Conservation (phyloP, 106 monocot species). For the Ottelia alismoides region DNA sequence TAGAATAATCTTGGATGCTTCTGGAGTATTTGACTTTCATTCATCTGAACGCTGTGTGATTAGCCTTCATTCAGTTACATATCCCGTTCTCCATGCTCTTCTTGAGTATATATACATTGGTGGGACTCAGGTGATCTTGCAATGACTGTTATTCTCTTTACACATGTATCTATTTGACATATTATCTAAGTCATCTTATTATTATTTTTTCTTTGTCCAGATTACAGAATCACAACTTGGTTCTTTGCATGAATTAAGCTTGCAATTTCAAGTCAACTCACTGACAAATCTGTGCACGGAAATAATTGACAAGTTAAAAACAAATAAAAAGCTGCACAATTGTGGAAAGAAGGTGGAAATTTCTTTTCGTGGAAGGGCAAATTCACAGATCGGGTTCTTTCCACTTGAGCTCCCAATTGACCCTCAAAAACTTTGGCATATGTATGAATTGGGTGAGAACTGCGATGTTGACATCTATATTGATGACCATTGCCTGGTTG, state of each 20-base stretch:
- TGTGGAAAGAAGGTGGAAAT: slow-evolving; percentile 55
- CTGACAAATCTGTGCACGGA: slow-evolving; percentile 52
- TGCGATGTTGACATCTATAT: slow-evolving; percentile 71
- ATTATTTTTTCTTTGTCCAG: no score
- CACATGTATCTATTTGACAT: no score
- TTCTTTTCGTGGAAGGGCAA: slow-evolving; percentile 7
- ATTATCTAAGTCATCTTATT: no score
- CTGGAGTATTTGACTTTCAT: slow-evolving; percentile 37
- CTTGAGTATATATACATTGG: slow-evolving; percentile 81
- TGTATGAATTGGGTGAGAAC: slow-evolving; percentile 42
- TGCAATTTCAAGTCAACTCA: slow-evolving; percentile 49
- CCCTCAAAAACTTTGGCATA: slow-evolving; percentile 44
- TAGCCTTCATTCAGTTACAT: slow-evolving; percentile 48
- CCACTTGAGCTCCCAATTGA: slow-evolving; percentile 36
- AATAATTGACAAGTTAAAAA: slow-evolving; percentile 39
- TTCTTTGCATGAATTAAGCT: slow-evolving; percentile 39
- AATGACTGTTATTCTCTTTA: no score
- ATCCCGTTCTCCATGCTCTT: slow-evolving; percentile 59
- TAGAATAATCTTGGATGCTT: slow-evolving; percentile 49
- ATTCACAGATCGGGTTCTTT: slow-evolving; percentile 27
- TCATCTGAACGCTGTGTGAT: slow-evolving; percentile 25
- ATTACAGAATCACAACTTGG: slow-evolving; percentile 46
- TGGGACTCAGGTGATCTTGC: slow-evolving; percentile 53
- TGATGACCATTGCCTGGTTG: slow-evolving; percentile 49
- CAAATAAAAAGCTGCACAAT: slow-evolving; percentile 29